A percentile compares a stretch with the other conserved stretches of the same genome.
These are phyloP conservation scores for Austroboletus niveus DNA, from an alignment of 1,284 basidiomycete genomes.

Conservation along the genomic window DNA sequence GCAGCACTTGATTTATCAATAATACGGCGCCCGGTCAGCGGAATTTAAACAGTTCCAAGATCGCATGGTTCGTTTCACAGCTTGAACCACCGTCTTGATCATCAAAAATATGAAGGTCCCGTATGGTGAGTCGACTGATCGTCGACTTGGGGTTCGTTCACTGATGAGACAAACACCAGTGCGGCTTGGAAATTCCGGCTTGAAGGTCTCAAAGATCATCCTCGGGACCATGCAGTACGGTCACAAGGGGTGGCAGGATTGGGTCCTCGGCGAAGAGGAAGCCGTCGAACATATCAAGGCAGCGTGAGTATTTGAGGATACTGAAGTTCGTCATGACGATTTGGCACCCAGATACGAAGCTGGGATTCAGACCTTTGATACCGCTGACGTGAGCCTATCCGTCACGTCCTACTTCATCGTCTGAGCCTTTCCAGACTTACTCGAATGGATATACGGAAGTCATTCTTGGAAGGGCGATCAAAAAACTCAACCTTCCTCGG, in stretches of 20 bases:
- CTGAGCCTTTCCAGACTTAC: slow-evolving; percentile 45
- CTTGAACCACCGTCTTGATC: not conserved
- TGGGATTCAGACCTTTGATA: slow-evolving; percentile 72
- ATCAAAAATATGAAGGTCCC: slow-evolving; percentile 18
- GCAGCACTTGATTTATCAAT: slow-evolving; percentile 12
- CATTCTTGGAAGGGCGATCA: slow-evolving; percentile 79
- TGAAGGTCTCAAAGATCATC: slow-evolving; percentile 53
- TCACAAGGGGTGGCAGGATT: slow-evolving; percentile 46
- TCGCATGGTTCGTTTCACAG: not conserved
- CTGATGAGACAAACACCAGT: slow-evolving; percentile 30
- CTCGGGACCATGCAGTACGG: slow-evolving; percentile 49
- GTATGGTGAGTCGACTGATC: slow-evolving; percentile 24
- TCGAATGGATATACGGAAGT: slow-evolving; percentile 72
- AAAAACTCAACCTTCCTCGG: slow-evolving; percentile 65
- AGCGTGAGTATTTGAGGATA: slow-evolving; percentile 36
- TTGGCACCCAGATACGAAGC: slow-evolving; percentile 45
- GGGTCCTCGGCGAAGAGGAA: slow-evolving; percentile 60
- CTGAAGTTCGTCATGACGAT: not conserved
- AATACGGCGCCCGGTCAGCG: slow-evolving; percentile 3
- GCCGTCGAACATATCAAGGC: slow-evolving; percentile 56
- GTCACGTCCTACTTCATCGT: not conserved
- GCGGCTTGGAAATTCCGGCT: slow-evolving; percentile 47
- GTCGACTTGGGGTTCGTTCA: not conserved
- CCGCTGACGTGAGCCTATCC: slow-evolving; percentile 44
- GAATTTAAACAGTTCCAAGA: not conserved